Conservation (phyloP, 305 asterid species). For the Plantago coronopus region DNA sequence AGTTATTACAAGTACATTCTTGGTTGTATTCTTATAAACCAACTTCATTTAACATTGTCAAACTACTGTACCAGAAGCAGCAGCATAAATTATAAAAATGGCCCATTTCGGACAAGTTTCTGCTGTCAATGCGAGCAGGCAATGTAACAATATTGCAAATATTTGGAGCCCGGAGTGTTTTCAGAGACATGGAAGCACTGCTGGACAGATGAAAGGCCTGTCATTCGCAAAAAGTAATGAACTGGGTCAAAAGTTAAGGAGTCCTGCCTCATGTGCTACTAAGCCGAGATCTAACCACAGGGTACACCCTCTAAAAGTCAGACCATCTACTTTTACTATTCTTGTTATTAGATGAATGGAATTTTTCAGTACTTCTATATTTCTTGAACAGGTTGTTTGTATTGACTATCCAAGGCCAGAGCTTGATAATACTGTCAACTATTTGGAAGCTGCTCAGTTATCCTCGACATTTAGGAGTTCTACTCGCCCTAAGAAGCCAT, state of each 20-base stretch:
- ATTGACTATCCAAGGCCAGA: slow-evolving; percentile 92
- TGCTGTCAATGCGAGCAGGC: slow-evolving; percentile 62
- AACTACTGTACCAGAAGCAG: slow-evolving; percentile 19
- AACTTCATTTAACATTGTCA: slow-evolving; percentile 17
- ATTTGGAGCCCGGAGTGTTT: slow-evolving; percentile 37
- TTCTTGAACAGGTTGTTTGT: slow-evolving; percentile 59
- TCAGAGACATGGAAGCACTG: slow-evolving; percentile 28
- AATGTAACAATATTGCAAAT: slow-evolving; percentile 30
- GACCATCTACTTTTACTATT: slow-evolving; percentile 12
- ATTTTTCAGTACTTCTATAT: slow-evolving; percentile 10
- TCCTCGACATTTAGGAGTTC: slow-evolving; percentile 62
- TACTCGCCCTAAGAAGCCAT: slow-evolving; percentile 73
- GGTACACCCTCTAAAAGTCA: slow-evolving; percentile 54
- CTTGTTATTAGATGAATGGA: slow-evolving; percentile 18
- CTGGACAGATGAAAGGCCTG: slow-evolving; percentile 37
- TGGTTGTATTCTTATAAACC: slow-evolving; percentile 7
- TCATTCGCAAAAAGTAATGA: slow-evolving; percentile 53
- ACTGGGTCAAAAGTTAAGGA: slow-evolving; percentile 52
- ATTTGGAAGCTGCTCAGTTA: slow-evolving; percentile 75
- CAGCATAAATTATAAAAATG: slow-evolving; percentile 37
- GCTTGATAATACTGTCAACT: slow-evolving; percentile 72
- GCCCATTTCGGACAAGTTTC: slow-evolving; percentile 72
- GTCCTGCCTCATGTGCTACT: slow-evolving; percentile 33
- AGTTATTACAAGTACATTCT: slow-evolving; percentile 7
- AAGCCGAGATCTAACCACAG: slow-evolving; percentile 33